Evolutionary conservation across 257 asterid species (phyloP).

Genomic region (Craterostigma plantagineum): DNA sequence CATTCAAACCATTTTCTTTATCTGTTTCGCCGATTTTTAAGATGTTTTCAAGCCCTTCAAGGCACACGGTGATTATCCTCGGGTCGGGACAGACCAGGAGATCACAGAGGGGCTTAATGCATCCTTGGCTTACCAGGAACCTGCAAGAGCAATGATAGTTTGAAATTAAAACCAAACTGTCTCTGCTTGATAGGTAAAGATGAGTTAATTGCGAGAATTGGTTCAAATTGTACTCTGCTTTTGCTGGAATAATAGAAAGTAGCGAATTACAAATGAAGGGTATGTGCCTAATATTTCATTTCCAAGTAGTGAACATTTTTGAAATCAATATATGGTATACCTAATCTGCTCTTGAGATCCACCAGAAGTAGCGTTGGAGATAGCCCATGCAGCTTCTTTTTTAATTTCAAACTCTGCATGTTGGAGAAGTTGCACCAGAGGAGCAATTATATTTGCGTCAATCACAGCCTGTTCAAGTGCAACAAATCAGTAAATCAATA

Average conservation of each 20-base stretch:
- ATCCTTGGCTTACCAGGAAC: constrained; percentile 24
- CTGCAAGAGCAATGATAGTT: constrained; percentile 13
- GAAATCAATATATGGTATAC: constrained; percentile 8
- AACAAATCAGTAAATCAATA: no score
- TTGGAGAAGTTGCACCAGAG: constrained; percentile 22
- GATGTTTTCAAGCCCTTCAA: constrained; percentile 33
- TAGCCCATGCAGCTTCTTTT: constrained; percentile 41
- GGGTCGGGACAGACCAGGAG: constrained; percentile 33
- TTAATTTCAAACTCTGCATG: constrained; percentile 30
- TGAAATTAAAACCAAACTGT: no score
- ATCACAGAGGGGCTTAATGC: constrained; percentile 33
- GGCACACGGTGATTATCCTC: constrained; percentile 29
- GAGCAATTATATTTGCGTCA: constrained; percentile 27
- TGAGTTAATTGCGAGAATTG: no score
- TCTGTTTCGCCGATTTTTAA: constrained; percentile 32
- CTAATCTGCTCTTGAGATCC: constrained; percentile 48
- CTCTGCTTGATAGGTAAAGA: no score
- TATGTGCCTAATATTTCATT: no score
- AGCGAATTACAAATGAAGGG: no score
- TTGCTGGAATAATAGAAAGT: no score
- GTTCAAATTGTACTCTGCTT: no score
- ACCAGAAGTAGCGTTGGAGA: constrained; percentile 35
- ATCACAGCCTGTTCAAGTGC: constrained; percentile 33
- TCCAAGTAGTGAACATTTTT: no score
- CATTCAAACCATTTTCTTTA: constrained; percentile 28